Evolutionary conservation across 2,329 filamentous ascomycete genomes (phyloP), one percentile per base, ranked within the genome.

Genomic region (Dothideomycetidae sp.): DNA sequence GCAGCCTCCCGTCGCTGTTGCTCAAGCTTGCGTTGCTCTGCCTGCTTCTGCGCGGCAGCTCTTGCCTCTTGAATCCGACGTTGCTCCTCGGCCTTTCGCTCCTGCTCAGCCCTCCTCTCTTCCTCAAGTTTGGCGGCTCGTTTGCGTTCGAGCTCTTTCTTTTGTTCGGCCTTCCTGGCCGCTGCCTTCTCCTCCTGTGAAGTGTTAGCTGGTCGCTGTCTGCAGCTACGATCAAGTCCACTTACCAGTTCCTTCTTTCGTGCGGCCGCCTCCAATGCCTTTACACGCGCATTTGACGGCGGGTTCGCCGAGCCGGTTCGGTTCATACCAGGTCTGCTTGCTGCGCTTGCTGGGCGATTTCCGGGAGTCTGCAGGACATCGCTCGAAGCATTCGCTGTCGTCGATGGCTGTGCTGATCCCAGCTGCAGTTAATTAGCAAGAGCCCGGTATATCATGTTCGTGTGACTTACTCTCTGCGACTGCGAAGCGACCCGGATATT

Each of bases 121-220:
- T 80, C 72, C 47, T 81, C 77, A 42, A 79, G 75, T 47, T 78
- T 75, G 11, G 71, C 73, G 33, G 73, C 72, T 42, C 80, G 71
- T 60, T 85, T 84, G 33, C 80, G 75, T 53, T 93, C 84, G 21
- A 81, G 63, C 49, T 92, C 82, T 11, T 76, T 71, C 58, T 92
- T 93, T 26, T 79, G 76, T 13, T 92, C 81, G 5, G 78, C 76
- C 51, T 83, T 88, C 34, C 78, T 74, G 50, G 85, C 77, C 10
- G 75, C 73, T 46, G 85, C 81, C 33, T 76, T 74, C 53, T 92
- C 83, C 49, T 93, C 85, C 53, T 73, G 78, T 13, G 5, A 11
- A 19, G 5, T 15, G 35, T 37, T 12, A 37, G 30, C 19, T 12
- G 7, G 14, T 9, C 5, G 11, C 10, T 3, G 23, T 23, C 11